These are phyloP conservation scores for Cordyceps fumosorosea DNA, from an alignment of 2,329 filamentous ascomycete species.

Conservation along the genomic window DNA sequence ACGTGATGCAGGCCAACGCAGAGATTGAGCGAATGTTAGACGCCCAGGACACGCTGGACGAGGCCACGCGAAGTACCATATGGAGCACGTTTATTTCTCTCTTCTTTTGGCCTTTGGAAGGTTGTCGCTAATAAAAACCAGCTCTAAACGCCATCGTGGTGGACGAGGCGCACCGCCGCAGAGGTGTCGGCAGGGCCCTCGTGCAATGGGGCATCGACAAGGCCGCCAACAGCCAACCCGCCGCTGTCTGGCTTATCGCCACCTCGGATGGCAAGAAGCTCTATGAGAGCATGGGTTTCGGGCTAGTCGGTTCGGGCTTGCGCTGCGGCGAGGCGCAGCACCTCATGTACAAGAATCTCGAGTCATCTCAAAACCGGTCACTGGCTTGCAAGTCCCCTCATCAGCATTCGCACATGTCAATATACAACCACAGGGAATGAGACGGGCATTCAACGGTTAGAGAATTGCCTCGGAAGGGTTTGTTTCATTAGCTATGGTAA, in stretches of 20 bases:
- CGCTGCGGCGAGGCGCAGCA: constrained; percentile 7
- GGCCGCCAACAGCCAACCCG: neutral
- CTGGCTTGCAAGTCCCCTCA: neutral
- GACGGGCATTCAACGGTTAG: neutral
- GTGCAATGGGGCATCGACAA: constrained; percentile 7
- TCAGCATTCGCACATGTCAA: neutral
- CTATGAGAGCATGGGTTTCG: constrained; percentile 1
- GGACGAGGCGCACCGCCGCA: constrained; percentile 12
- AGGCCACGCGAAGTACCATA: neutral
- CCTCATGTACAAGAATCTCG: neutral
- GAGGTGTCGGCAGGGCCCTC: constrained; percentile 4
- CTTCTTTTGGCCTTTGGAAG: neutral
- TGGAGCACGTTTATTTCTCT: neutral
- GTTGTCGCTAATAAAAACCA: neutral
- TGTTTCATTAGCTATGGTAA: constrained; percentile 3
- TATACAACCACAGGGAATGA: neutral
- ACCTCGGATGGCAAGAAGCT: neutral
- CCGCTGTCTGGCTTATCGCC: constrained; percentile 1
- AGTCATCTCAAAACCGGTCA: too few species aligned
- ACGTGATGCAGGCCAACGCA: neutral
- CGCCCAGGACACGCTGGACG: constrained; percentile 7
- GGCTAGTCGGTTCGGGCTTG: neutral
- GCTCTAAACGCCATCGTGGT: constrained; percentile 15
- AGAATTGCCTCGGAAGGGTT: neutral
- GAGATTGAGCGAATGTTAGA: neutral